These are phyloP conservation scores for Capsicum pubescens DNA, from an alignment of 257 asterid genomes.

Conservation along the genomic window DNA sequence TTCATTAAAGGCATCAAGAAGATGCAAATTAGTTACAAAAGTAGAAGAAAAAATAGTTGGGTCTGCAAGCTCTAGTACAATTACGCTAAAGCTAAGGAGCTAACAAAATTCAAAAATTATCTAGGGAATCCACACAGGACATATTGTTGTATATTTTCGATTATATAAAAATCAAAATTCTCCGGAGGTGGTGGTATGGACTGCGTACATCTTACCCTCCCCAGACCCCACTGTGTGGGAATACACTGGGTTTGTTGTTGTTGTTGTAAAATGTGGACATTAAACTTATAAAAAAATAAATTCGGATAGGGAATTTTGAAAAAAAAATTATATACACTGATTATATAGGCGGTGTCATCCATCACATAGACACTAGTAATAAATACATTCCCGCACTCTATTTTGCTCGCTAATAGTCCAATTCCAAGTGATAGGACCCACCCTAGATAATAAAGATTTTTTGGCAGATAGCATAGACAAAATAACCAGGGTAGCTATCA, in stretches of 20 bases:
- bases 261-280: neutral
- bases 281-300: neutral
- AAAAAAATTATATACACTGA: slow-evolving; percentile 1
- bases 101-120: no score
- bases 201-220: no score
- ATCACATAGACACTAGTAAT: neutral
- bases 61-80: no score
- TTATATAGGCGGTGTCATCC: neutral
- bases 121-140: no score
- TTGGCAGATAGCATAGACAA: neutral
- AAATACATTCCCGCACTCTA: neutral
- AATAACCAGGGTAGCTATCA: neutral
- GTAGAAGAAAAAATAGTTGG: no score
- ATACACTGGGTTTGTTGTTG: no score
- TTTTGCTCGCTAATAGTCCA: neutral
- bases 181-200: no score
- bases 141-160: neutral
- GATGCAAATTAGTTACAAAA: no score
- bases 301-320: neutral
- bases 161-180: neutral
- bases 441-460: neutral
- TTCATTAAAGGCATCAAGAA: no score
- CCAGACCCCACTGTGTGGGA: no score
- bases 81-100: no score
- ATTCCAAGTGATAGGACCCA: neutral